Evolutionary conservation across 257 asterid species (phyloP).

Genomic region (Solanum ossicruentum): DNA sequence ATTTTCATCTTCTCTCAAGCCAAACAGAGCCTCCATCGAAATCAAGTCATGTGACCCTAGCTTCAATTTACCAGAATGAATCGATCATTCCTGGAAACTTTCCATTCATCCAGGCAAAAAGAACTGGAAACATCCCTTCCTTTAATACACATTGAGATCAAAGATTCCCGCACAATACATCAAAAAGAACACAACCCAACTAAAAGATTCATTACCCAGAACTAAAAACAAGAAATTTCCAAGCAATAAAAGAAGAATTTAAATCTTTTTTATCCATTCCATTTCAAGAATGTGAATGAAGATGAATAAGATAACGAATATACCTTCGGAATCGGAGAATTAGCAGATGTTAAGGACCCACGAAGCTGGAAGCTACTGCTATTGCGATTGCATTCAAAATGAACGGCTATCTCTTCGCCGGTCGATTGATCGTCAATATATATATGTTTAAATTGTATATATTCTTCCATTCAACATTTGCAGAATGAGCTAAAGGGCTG

Average conservation of each 20-base stretch:
- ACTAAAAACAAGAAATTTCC: neutral
- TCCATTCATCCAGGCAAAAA: neutral
- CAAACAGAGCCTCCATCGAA: neutral
- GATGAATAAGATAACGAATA: neutral
- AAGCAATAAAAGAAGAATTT: neutral
- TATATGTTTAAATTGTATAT: neutral
- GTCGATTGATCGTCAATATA: neutral
- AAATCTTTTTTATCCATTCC: neutral
- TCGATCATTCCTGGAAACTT: neutral
- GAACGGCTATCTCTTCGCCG: neutral
- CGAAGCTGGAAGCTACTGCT: neutral
- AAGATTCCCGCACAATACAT: neutral
- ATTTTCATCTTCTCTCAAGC: neutral
- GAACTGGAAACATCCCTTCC: neutral
- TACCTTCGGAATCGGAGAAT: slow-evolving; percentile 8
- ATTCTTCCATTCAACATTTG: neutral
- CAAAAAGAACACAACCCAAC: neutral
- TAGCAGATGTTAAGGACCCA: neutral
- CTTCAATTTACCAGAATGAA: neutral
- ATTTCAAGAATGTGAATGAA: neutral
- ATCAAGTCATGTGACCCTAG: neutral
- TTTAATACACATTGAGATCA: neutral
- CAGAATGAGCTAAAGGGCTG: neutral
- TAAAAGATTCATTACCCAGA: neutral
- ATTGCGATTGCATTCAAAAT: neutral